Base-by-base conservation (phyloP, 2,329 filamentous ascomycete species). In the Cytospora schulzeri region DNA sequence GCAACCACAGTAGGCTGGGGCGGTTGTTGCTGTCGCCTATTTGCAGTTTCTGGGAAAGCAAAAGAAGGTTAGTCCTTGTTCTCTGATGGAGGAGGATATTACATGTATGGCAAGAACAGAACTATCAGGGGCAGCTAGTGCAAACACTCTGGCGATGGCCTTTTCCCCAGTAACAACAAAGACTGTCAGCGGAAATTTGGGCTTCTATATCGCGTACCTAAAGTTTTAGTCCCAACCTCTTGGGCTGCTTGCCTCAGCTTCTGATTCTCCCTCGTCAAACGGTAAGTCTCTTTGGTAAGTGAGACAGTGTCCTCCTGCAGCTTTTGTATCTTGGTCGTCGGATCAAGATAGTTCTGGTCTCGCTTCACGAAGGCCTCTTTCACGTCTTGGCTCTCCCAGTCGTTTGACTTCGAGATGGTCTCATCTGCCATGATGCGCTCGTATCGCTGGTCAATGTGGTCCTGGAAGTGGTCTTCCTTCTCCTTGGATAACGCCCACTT, bases 391-490 rank as follows among this genome's bases (percentile, higher is more conserved):
- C 54, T 58, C 24, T 35, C 22, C 24, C 38, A 15, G 57, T 66
- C 41, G 17, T 15, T 2, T 5, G 24, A 8, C 48, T 33, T 60
- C 19, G 29, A 31, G 35, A 38, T 35, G 33, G 50, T 50, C 33
- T 64, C 52, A 24, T 66, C 64, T 15, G 56, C 45, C 22, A 41
- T 33, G 45, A 64, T 56, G 22, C 64, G 64, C 4, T 26, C 17
- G 28, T 15, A 19, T 15, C 61, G 60, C 24, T 26, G 22, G 2
- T 56, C 38, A 41, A 66, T 19, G 60, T 66, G 65, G 55, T 65
- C 65, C 14, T 65, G 31, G 9, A 66, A 52, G 58, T 66, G 65
- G 17, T 41, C 48, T 31, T 58, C 54, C 50, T 66, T 62, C 22
- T 66, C 31, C n/a, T 12, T 1, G 15, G 14, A n/a, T 11, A 41